A percentile compares a stretch with the other conserved stretches of the same genome.
These are phyloP conservation scores for Globisporangium carolinianum DNA, from an alignment of 352 stramenopile species.

Conservation along the genomic window DNA sequence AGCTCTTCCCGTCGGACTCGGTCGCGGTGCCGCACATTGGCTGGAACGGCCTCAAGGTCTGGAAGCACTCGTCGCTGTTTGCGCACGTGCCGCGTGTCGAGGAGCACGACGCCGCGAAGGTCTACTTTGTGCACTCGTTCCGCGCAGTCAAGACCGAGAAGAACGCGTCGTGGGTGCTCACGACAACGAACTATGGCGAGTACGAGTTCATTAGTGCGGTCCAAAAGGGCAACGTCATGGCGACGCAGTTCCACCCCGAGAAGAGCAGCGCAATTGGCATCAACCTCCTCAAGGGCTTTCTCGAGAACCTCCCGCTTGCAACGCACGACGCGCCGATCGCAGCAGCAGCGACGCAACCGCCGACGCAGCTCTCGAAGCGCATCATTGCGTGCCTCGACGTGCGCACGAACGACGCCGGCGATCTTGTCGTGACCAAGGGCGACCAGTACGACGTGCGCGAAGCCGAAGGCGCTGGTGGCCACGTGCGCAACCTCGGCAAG, in stretches of 20 bases:
- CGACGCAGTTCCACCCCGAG: conserved; percentile 98
- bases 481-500: conserved; percentile 97
- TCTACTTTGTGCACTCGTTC: conserved; percentile 99
- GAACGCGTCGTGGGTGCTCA: conserved; percentile 91
- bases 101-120: conserved; percentile 32
- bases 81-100: conserved; percentile 28
- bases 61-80: conserved; percentile 82
- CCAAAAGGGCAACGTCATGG: conserved; percentile 94
- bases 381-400: conserved; percentile 98
- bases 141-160: conserved; percentile 62
- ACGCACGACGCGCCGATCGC: conserved; percentile 43
- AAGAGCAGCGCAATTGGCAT: conserved; percentile 94
- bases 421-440: conserved; percentile 98
- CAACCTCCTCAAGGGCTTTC: conserved; percentile 89
- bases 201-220: conserved; percentile 92
- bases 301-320: conserved; percentile 67
- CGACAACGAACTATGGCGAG: conserved; percentile 93
- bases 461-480: conserved; percentile 44
- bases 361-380: conserved; percentile 90
- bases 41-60: conserved; percentile 94
- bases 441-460: conserved; percentile 99
- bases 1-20: conserved; percentile 79
- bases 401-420: conserved; percentile 92
- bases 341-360: conserved; percentile 13
- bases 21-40: conserved; percentile 95